These are phyloP conservation scores for Pseudogymnoascus sp. DNA, from an alignment of 2,329 filamentous ascomycete species.

Conservation along the genomic window DNA sequence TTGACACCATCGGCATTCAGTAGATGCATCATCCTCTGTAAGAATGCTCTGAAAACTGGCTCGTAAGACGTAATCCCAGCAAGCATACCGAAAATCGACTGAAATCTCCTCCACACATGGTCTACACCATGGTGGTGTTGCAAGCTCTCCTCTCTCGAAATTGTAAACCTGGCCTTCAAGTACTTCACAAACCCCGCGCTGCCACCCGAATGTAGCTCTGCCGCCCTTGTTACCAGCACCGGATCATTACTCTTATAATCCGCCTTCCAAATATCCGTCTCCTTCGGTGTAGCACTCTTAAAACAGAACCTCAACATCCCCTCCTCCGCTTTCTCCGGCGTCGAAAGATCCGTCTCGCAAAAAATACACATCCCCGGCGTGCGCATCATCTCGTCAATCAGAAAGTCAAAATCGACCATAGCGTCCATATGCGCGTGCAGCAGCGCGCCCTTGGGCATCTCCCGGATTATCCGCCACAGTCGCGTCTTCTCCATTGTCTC, in stretches of 20 bases:
- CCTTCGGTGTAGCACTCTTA: conserved; percentile 35
- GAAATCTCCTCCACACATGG: conserved; percentile 78
- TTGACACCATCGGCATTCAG: conserved; percentile 73
- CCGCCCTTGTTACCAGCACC: conserved; percentile 44
- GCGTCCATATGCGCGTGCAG: conserved; percentile 85
- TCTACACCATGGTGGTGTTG: conserved; percentile 76
- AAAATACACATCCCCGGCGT: conserved; percentile 66
- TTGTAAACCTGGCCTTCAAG: conserved; percentile 63
- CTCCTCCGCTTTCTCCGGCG: conserved; percentile 42
- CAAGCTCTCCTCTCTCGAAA: conserved; percentile 63
- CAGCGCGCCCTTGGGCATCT: conserved; percentile 81
- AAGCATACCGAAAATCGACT: conserved; percentile 62
- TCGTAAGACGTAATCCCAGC: conserved; percentile 77
- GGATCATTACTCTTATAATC: conserved; percentile 44
- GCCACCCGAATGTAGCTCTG: conserved; percentile 68
- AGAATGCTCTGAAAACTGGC: conserved; percentile 71
- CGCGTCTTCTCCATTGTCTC: conserved; percentile 76
- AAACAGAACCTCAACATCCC: conserved; percentile 55
- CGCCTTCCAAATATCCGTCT: conserved; percentile 54
- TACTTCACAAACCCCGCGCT: conserved; percentile 64
- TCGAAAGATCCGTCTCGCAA: conserved; percentile 47
- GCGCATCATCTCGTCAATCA: conserved; percentile 62
- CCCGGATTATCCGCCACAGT: conserved; percentile 74
- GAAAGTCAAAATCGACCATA: conserved; percentile 79
- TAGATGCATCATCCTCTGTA: conserved; percentile 60